A percentile compares a stretch with the other conserved stretches of the same genome.
Evolutionary conservation across 805 yeast species (phyloP).

Genomic region (Cyberlindnera mrakii): DNA sequence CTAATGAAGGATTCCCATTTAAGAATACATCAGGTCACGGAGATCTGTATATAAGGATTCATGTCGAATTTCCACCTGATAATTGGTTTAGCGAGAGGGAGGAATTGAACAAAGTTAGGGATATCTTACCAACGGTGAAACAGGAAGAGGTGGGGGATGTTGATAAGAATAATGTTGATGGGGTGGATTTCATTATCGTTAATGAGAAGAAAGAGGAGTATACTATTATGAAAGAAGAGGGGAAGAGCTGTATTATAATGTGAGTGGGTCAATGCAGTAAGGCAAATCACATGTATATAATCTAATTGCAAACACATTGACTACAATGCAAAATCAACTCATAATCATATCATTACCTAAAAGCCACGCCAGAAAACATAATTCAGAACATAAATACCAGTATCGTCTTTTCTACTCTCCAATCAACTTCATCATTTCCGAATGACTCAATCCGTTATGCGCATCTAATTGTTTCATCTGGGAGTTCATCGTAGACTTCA

Average conservation of each 20-base stretch:
- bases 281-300: neutral
- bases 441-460: constrained; percentile 16
- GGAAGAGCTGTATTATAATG: constrained; percentile 12
- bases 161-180: constrained; percentile 21
- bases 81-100: constrained; percentile 76
- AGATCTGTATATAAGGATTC: constrained; percentile 63
- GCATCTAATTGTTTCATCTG: constrained; percentile 11
- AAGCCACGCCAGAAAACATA: neutral
- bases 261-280: neutral
- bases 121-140: constrained; percentile 42
- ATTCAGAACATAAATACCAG: neutral
- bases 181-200: constrained; percentile 11
- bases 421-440: constrained; percentile 19
- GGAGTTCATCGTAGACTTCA: constrained; percentile 24
- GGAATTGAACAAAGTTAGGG: constrained; percentile 50
- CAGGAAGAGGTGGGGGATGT: constrained; percentile 24
- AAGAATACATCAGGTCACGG: constrained; percentile 40
- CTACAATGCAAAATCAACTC: too few relatives aligned
- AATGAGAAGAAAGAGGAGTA: constrained; percentile 11
- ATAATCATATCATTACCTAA: neutral
- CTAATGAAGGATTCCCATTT: constrained; percentile 82
- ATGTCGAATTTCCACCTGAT: constrained; percentile 77
- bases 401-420: constrained; percentile 10
- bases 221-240: constrained; percentile 3
- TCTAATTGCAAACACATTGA: too few relatives aligned